Conservation (phyloP, 1,284 basidiomycete species). For the Polyporus tsugae region DNA sequence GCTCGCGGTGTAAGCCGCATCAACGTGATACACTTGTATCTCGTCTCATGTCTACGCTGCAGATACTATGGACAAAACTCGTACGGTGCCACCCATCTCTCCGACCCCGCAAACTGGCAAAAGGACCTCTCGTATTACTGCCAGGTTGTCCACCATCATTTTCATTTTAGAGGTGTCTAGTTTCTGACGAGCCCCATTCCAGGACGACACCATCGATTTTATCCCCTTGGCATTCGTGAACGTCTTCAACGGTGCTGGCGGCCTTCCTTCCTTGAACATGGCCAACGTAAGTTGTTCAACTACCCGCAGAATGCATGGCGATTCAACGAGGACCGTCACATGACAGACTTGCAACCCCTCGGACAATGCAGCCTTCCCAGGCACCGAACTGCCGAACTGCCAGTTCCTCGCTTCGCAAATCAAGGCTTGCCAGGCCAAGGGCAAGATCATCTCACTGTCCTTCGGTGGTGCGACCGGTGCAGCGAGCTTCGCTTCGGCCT, state of each 20-base stretch:
- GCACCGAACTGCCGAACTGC: conserved; percentile 66
- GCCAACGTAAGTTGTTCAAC: conserved; percentile 55
- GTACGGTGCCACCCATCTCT: conserved; percentile 57
- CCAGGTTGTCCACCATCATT: conserved; percentile 43
- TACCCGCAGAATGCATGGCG: not conserved
- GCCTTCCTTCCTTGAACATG: conserved; percentile 65
- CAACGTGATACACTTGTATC: not conserved
- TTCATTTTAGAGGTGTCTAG: too few species aligned
- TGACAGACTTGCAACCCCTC: conserved; percentile 57
- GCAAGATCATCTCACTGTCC: conserved; percentile 71
- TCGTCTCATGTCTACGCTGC: not conserved
- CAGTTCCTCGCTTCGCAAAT: conserved; percentile 62
- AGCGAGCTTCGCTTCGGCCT: conserved; percentile 59
- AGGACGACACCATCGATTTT: conserved; percentile 60
- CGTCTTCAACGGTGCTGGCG: conserved; percentile 62
- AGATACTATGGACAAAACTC: conserved; percentile 62
- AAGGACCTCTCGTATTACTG: conserved; percentile 59
- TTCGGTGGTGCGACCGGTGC: conserved; percentile 69
- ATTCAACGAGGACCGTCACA: not conserved
- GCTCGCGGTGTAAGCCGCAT: conserved; percentile 7
- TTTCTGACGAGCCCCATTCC: conserved; percentile 1
- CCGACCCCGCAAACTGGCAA: conserved; percentile 56
- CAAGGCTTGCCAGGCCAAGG: conserved; percentile 64
- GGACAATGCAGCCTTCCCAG: conserved; percentile 55
- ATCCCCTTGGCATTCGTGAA: conserved; percentile 69